Evolutionary conservation across 2,329 filamentous ascomycete genomes (phyloP), one percentile per base, ranked within the genome.

Genomic region (Xylaria digitata): DNA sequence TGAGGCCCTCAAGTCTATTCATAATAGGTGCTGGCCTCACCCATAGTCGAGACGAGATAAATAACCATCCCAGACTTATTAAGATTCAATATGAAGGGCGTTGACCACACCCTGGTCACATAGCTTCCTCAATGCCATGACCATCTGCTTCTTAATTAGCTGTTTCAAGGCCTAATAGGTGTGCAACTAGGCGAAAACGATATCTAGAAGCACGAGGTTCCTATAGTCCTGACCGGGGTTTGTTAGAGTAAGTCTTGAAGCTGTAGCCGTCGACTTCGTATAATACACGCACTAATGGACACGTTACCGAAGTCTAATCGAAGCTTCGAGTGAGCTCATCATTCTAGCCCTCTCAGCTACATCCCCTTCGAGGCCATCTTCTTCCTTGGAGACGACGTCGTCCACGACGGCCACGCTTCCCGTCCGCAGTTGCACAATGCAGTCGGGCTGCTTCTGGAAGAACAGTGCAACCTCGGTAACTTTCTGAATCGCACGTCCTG

Each of bases 351-450:
- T 71, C 74, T 76, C 79, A 0, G 78, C 81, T 0, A 77, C 80
- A 21, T 79, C 80, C 1, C 65, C 69, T 30, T 70, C 65, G 19
- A 69, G 61, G 13, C 66, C 68, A 30, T 70, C 70, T 46, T 67
- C 67, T n/a, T 71, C 67, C 21, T 58, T 49, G 9, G 75, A 74
- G 15, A 88, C 80, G 34, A 93, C 80, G 76, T 93, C 90, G 74
- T 94, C 91, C 50, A 93, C 83, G 2, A 88, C 86, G n/a, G 82
- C 83, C 17, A 91, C 82, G 57, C 85, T 91, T 63, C 86, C 84
- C 52, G 90, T 92, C 75, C 83, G 81, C 58, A 92, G 74, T 71
- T 82, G 80, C 1, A 93, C 88, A 5, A 78, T 75, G 69, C 87
- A 89, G 68, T 88, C 87, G 13, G 78, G 81, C 77, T 90, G 84